These are phyloP conservation scores for Penicillium steckii DNA, from an alignment of 495 filamentous ascomycete species.

Conservation along the genomic window DNA sequence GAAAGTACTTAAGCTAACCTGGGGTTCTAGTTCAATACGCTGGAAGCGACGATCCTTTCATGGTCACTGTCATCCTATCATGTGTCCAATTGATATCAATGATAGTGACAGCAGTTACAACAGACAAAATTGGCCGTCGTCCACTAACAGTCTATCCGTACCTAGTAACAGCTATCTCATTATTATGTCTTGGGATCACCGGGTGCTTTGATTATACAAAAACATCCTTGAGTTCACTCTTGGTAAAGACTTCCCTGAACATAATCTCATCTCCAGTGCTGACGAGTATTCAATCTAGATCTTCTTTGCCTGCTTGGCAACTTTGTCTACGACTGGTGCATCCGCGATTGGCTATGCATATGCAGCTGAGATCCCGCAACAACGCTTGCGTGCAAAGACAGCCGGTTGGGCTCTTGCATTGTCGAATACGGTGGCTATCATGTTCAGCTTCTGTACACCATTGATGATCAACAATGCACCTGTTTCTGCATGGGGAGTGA, in stretches of 20 bases:
- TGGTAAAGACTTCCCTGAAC: slow-evolving; percentile 10
- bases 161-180: slow-evolving; percentile 33
- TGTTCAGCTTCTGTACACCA: slow-evolving; percentile 46
- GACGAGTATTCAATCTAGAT: slow-evolving; percentile 17
- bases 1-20: too few species aligned
- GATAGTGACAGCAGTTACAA: slow-evolving; percentile 27
- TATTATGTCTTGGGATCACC: slow-evolving; percentile 38
- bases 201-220: slow-evolving; percentile 41
- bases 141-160: slow-evolving; percentile 40
- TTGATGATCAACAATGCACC: slow-evolving; percentile 40
- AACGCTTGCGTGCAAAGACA: slow-evolving; percentile 40
- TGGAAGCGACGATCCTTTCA: slow-evolving; percentile 39
- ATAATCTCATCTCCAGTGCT: background rate
- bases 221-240: slow-evolving; percentile 29
- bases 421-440: slow-evolving; percentile 37
- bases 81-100: slow-evolving; percentile 41
- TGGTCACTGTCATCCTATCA: slow-evolving; percentile 40
- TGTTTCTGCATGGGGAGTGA: slow-evolving; percentile 35
- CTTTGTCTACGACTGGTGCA: slow-evolving; percentile 41
- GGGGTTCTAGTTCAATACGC: slow-evolving; percentile 40
- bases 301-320: slow-evolving; percentile 35
- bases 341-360: slow-evolving; percentile 44
- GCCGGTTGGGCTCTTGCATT: slow-evolving; percentile 36
- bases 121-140: slow-evolving; percentile 38
- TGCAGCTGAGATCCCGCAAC: slow-evolving; percentile 36